Percentiles rank a stretch among this genome's conserved stretches.
These are phyloP conservation scores for Akanthomyces muscarius DNA, from an alignment of 2,329 filamentous ascomycete species.

Conservation along the genomic window DNA sequence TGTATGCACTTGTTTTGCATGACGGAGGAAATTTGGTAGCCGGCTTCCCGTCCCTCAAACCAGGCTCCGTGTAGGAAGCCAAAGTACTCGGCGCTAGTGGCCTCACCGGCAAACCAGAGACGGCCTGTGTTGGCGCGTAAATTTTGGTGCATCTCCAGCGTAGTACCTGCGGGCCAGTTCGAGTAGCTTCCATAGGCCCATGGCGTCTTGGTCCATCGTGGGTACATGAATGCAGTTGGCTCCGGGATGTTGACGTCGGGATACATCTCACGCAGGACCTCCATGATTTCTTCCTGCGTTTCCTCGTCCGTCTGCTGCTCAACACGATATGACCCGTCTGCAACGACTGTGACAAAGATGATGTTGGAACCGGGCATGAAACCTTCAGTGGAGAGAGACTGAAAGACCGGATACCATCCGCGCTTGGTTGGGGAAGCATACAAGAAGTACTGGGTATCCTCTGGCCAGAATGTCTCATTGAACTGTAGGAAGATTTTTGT, in stretches of 20 bases:
- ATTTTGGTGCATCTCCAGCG: constrained; percentile 63
- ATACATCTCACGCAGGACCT: constrained; percentile 59
- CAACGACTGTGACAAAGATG: constrained; percentile 60
- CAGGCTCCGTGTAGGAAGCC: constrained; percentile 63
- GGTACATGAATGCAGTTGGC: constrained; percentile 57
- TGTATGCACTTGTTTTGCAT: constrained; percentile 21
- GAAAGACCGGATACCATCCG: constrained; percentile 55
- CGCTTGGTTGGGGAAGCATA: constrained; percentile 40
- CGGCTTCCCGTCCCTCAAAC: constrained; percentile 51
- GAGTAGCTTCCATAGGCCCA: constrained; percentile 60
- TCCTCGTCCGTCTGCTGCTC: constrained; percentile 57
- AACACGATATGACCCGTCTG: constrained; percentile 51
- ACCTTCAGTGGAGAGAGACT: constrained; percentile 54
- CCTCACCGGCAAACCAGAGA: constrained; percentile 63
- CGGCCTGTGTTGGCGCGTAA: constrained; percentile 59
- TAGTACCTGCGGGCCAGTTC: constrained; percentile 63
- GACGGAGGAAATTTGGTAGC: constrained; percentile 38
- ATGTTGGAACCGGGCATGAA: constrained; percentile 61
- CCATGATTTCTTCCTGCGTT: constrained; percentile 54
- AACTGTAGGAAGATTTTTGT: constrained; percentile 72
- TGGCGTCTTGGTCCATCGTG: constrained; percentile 46
- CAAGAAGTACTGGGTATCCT: constrained; percentile 40
- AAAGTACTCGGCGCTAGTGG: constrained; percentile 58
- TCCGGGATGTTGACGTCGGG: constrained; percentile 53
- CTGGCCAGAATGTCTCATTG: constrained; percentile 60